Evolutionary conservation across 192 early-diverging fungal species (phyloP).

Genomic region (Linnemannia exigua): DNA sequence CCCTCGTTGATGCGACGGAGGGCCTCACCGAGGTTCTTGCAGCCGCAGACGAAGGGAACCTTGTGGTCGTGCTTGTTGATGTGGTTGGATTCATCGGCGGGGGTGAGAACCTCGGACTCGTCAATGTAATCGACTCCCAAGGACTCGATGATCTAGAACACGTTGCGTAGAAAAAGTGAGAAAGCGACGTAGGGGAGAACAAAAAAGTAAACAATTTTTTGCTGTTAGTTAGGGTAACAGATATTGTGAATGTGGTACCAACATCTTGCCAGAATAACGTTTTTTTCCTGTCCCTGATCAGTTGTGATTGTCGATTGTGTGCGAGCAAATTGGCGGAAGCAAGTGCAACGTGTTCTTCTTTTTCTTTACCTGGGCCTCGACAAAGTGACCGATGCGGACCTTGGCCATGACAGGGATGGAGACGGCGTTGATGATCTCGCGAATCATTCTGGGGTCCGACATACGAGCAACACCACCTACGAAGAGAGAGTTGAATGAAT

Average conservation of each 20-base stretch:
- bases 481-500: no score
- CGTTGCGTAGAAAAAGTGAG: background rate
- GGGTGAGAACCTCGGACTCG: slow-evolving; percentile 96
- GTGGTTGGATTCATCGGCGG: slow-evolving; percentile 96
- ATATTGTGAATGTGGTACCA: background rate
- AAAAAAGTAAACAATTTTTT: background rate
- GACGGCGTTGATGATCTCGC: slow-evolving; percentile 94
- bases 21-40: slow-evolving; percentile 97
- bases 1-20: slow-evolving; percentile 97
- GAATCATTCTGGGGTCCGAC: slow-evolving; percentile 99
- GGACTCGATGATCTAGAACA: slow-evolving; percentile 84
- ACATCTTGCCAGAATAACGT: slow-evolving; percentile 1
- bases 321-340: background rate
- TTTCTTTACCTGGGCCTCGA: slow-evolving; percentile 88
- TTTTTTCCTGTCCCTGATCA: background rate
- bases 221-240: background rate
- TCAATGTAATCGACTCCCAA: slow-evolving; percentile 98
- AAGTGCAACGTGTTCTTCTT: background rate
- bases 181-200: background rate
- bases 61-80: slow-evolving; percentile 95
- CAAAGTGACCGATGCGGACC: slow-evolving; percentile 98
- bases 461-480: slow-evolving; percentile 97
- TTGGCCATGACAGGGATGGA: slow-evolving; percentile 99
- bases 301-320: background rate
- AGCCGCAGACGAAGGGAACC: slow-evolving; percentile 97